Evolutionary conservation across 1,139 yeast genomes (phyloP), one percentile per base, ranked within the genome.

Genomic region (Insectozyma bohioensis): DNA sequence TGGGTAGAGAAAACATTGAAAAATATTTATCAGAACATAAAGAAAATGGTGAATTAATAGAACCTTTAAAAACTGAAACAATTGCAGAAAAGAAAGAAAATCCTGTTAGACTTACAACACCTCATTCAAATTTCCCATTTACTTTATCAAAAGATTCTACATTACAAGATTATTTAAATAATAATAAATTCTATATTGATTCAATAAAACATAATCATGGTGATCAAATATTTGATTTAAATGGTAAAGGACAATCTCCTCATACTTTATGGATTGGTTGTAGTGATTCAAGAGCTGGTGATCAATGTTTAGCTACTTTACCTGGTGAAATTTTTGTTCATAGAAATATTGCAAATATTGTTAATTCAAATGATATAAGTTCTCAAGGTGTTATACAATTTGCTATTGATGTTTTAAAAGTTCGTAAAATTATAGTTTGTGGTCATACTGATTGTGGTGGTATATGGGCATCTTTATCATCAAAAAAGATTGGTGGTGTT

Each of bases 401-500:
- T 51, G 96, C 97, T 2, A 78, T 92, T 42, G 92, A 87, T 49
- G 90, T 84, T 12, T 70, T 92, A 43, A 83, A 85, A 53, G 95
- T 94, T 22, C 74, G 72, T 46, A 87, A 85, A 52, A 80, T 92
- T 39, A 74, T 92, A 37, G 86, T 92, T 7, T 88, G 97, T 60
- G 98, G 98, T n/a, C 98, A 92, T 64, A 85, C 95, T 21, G 95
- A 88, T 60, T 92, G 98, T 67, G 97, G 97, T 32, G 98, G 97
- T 20, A 79, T 88, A 38, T 83, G 90, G 81, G 92, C 96, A 15
- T 82, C 95, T 12, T 63, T 92, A 38, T 73, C 83, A 5, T 72
- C 78, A 40, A 78, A 80, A 47, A 75, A 76, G 42, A 71, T 85
- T 30, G 85, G 86, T 20, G 90, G 92, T 18, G 81, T 80, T 14